Base-by-base conservation (phyloP, 768 basidiomycete species). In the Tricholoma bakamatsutake region DNA sequence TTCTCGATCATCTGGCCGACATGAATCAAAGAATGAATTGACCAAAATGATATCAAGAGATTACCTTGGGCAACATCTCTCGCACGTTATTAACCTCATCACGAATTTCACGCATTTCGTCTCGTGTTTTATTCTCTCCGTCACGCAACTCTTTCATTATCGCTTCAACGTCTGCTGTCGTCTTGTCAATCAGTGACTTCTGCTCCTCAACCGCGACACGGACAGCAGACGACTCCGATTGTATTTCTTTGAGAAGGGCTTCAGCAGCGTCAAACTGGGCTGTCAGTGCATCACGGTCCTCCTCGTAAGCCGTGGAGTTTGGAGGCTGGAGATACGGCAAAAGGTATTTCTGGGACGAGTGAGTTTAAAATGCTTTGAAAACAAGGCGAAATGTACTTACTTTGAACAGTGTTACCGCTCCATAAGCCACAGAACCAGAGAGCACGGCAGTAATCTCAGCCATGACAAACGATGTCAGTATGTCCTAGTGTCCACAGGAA, bases 221-320 rank as follows among this genome's bases (percentile, higher is more conserved):
- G 45, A 93, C 84, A 15, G 89, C 82, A 0, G 77, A 76, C 0
- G 92, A 88, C 64, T 92, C 89, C 0, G 77, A 72, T 56, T 91
- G 87, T 42, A 97, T 90, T 57, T 92, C 88, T 60, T 83, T 83
- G 37, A 97, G 67, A 10, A 94, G 74, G 0, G 83, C 82, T 64
- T 92, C 90, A 3, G 92, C 90, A 3, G 87, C 89, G 65, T 95
- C 93, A 62, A 94, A 98, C 62, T 96, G 93, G 24, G 88, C 87
- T 7, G 83, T 83, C 55, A 99, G 77, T 0, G 87, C 88, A 63
- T 90, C 83, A 24, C 88, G 84, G 61, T 97, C 93, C 54, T 83
- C 80, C 72, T 96, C 90, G 68, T 98, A 98, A 4, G 93, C 88
- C 17, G 91, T 90, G 2, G 86, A 78, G 0, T 85, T 81, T 3